phyloP scores from a whole-genome alignment of 2,329 filamentous ascomycete species.

The Tolypocladium album region DNA sequence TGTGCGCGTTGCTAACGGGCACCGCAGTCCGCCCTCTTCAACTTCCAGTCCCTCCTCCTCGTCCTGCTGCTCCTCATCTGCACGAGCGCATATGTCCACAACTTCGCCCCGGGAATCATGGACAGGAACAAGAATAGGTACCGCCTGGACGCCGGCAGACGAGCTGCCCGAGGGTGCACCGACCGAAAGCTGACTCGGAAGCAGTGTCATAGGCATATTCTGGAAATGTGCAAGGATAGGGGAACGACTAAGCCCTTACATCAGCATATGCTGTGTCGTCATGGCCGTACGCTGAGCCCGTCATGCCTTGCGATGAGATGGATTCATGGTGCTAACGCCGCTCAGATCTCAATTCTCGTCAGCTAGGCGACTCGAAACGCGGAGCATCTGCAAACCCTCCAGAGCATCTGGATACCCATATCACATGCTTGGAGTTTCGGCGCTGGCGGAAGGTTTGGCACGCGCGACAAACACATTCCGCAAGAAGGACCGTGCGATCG shows the following conservation, averaged over 20 bases:
- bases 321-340: slow-evolving; percentile 2
- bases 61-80: slow-evolving; percentile 93
- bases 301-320: background rate
- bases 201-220: slow-evolving; percentile 70
- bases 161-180: background rate
- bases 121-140: slow-evolving; percentile 90
- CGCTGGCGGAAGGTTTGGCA: background rate
- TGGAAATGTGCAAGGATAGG: slow-evolving; percentile 95
- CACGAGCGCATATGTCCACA: slow-evolving; percentile 89
- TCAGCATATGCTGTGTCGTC: slow-evolving; percentile 82
- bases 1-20: background rate
- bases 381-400: background rate
- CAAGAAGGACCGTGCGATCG: background rate
- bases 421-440: background rate
- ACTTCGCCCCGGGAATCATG: slow-evolving; percentile 79
- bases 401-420: background rate
- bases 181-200: background rate
- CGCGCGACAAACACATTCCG: background rate
- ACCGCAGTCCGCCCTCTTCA: slow-evolving; percentile 84
- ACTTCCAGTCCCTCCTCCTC: slow-evolving; percentile 93
- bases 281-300: slow-evolving; percentile 63
- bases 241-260: slow-evolving; percentile 87
- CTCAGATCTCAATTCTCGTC: slow-evolving; percentile 23
- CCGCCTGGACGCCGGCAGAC: slow-evolving; percentile 7
- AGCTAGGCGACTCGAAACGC: slow-evolving; percentile 18